Percentiles rank a stretch among this genome's conserved stretches.
phyloP scores from a whole-genome alignment of 208 protist genomes.

The Leishmania amazonensis region DNA sequence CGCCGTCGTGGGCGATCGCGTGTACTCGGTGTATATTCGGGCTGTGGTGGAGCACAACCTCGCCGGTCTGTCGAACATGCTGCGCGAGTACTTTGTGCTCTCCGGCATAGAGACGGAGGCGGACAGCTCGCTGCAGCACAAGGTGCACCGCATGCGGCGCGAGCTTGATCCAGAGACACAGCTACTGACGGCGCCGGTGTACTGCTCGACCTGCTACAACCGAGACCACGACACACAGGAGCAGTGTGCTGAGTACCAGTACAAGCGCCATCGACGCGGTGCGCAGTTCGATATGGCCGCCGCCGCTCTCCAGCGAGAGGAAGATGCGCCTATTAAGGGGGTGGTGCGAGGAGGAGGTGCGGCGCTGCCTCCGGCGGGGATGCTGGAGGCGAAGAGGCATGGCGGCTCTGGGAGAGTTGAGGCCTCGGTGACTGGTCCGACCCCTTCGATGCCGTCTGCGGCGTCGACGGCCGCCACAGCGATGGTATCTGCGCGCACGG shows the following conservation, averaged over 20 bases:
- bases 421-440: background rate
- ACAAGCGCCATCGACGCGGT: conserved; percentile 44
- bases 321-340: background rate
- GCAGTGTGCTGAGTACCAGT: conserved; percentile 79
- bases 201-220: conserved; percentile 78
- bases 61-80: conserved; percentile 58
- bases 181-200: conserved; percentile 58
- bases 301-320: conserved; percentile 4
- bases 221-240: conserved; percentile 68
- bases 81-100: conserved; percentile 88
- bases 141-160: conserved; percentile 81
- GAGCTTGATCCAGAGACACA: conserved; percentile 79
- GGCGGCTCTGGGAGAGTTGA: background rate
- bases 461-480: background rate
- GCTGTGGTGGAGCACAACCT: conserved; percentile 64
- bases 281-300: conserved; percentile 18
- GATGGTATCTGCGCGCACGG: background rate
- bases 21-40: conserved; percentile 77
- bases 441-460: background rate
- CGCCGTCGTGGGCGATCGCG: conserved; percentile 54
- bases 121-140: conserved; percentile 83
- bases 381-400: background rate
- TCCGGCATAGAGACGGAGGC: conserved; percentile 59
- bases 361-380: background rate
- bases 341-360: background rate